Conservation (phyloP, 2,329 filamentous ascomycete genomes). For the Salinomyces thailandicus region DNA sequence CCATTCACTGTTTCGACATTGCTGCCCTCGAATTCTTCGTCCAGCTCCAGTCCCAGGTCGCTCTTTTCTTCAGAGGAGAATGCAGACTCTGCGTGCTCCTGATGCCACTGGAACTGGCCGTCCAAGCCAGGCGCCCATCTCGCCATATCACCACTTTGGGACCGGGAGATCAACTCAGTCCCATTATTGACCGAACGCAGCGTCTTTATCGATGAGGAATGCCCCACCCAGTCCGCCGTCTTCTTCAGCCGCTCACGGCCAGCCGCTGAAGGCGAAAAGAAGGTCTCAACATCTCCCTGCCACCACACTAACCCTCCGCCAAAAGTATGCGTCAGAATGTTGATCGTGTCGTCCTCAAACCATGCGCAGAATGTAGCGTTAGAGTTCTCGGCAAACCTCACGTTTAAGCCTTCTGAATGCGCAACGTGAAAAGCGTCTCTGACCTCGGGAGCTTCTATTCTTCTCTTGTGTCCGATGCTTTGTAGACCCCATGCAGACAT, state of each 20-base stretch:
- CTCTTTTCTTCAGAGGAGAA: background rate
- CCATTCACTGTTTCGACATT: conserved; percentile 14
- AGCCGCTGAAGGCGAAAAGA: conserved; percentile 56
- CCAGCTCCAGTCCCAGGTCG: conserved; percentile 10
- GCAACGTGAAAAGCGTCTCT: conserved; percentile 76
- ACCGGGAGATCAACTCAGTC: conserved; percentile 3
- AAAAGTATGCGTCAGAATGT: conserved; percentile 69
- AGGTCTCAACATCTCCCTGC: conserved; percentile 62
- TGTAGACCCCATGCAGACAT: conserved; percentile 93
- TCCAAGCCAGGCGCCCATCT: conserved; percentile 1
- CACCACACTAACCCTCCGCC: conserved; percentile 70
- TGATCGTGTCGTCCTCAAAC: conserved; percentile 21
- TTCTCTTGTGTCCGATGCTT: conserved; percentile 63
- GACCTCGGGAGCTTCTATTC: conserved; percentile 26
- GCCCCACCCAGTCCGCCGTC: conserved; percentile 10
- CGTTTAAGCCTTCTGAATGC: conserved; percentile 53
- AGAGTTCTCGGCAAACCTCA: conserved; percentile 8
- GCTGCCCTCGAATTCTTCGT: conserved; percentile 11
- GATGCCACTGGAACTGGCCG: background rate
- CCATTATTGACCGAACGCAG: background rate
- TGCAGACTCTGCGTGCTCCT: background rate
- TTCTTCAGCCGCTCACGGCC: conserved; percentile 11
- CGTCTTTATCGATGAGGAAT: conserved; percentile 2
- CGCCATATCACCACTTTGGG: conserved; percentile 2
- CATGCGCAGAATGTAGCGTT: conserved; percentile 18